These are phyloP conservation scores for Oxytropis ochrocephala DNA, from an alignment of 306 rosid species.

Conservation along the genomic window DNA sequence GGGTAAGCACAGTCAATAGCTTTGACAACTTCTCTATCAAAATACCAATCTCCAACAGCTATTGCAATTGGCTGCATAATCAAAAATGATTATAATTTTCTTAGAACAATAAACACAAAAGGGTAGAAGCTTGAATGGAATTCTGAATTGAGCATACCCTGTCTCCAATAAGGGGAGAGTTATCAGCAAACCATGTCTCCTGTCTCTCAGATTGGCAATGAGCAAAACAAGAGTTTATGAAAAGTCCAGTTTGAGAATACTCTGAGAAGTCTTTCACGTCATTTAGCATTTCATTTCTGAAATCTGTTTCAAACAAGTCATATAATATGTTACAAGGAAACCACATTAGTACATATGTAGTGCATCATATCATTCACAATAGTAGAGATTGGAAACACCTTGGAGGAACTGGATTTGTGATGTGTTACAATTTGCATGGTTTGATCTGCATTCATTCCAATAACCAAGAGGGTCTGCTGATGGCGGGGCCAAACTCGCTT, in stretches of 20 bases:
- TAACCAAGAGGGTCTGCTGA: slow-evolving; percentile 74
- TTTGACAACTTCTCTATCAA: slow-evolving; percentile 54
- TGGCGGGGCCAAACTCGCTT: slow-evolving; percentile 71
- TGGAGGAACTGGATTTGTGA: slow-evolving; percentile 79
- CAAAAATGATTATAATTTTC: not conserved
- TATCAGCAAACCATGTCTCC: slow-evolving; percentile 77
- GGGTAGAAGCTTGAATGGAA: no score
- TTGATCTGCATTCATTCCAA: slow-evolving; percentile 74
- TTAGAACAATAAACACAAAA: not conserved
- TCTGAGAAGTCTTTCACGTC: slow-evolving; percentile 50
- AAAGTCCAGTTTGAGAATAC: slow-evolving; percentile 56
- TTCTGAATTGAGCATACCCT: slow-evolving; percentile 55
- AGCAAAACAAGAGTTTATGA: slow-evolving; percentile 90
- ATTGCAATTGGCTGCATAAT: slow-evolving; percentile 66
- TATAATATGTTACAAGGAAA: slow-evolving; percentile 4
- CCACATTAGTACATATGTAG: not conserved
- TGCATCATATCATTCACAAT: not conserved
- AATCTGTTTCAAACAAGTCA: slow-evolving; percentile 47
- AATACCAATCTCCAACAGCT: slow-evolving; percentile 92
- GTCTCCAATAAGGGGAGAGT: slow-evolving; percentile 61
- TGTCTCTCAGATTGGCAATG: slow-evolving; percentile 97
- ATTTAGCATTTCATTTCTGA: slow-evolving; percentile 66
- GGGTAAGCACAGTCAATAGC: slow-evolving; percentile 85
- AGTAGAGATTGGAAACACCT: slow-evolving; percentile 39
- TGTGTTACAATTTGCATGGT: slow-evolving; percentile 66